phyloP scores from a whole-genome alignment of 257 asterid genomes.

The Solanum okadae region DNA sequence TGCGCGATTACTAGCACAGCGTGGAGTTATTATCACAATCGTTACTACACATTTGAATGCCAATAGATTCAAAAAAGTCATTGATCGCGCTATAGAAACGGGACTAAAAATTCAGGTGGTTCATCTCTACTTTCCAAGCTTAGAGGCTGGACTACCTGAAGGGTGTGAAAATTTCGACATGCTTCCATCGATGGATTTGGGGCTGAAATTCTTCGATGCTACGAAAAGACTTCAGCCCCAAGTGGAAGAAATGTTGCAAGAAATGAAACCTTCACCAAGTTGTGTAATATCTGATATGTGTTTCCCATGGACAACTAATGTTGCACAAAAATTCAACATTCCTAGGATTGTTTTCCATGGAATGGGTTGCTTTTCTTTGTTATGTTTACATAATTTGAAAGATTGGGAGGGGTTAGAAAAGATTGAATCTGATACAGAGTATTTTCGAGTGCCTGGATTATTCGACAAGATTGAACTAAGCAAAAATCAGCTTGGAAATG shows the following conservation, averaged over 20 bases:
- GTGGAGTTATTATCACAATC: background rate
- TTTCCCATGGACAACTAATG: constrained; percentile 15
- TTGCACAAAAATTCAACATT: constrained; percentile 6
- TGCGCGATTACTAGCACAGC: constrained; percentile 3
- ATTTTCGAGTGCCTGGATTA: constrained; percentile 6
- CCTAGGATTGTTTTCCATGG: constrained; percentile 17
- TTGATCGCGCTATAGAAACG: background rate
- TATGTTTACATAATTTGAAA: constrained; percentile 7
- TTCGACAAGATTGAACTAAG: constrained; percentile 5
- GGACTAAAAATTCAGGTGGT: constrained; percentile 6
- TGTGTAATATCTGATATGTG: constrained; percentile 19
- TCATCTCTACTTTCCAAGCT: constrained; percentile 10
- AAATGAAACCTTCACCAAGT: constrained; percentile 9
- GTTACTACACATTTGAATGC: constrained; percentile 16
- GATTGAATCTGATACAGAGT: background rate
- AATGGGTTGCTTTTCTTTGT: constrained; percentile 11
- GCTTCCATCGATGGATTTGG: constrained; percentile 11
- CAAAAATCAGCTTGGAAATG: constrained; percentile 17
- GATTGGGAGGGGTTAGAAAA: background rate
- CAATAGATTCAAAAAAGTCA: background rate
- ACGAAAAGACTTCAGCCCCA: background rate
- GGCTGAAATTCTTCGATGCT: constrained; percentile 8
- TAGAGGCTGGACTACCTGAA: constrained; percentile 16
- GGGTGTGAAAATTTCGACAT: constrained; percentile 18
- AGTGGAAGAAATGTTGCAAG: constrained; percentile 4